Conservation (phyloP, 306 rosid species). For the Vachellia pachyceras region DNA sequence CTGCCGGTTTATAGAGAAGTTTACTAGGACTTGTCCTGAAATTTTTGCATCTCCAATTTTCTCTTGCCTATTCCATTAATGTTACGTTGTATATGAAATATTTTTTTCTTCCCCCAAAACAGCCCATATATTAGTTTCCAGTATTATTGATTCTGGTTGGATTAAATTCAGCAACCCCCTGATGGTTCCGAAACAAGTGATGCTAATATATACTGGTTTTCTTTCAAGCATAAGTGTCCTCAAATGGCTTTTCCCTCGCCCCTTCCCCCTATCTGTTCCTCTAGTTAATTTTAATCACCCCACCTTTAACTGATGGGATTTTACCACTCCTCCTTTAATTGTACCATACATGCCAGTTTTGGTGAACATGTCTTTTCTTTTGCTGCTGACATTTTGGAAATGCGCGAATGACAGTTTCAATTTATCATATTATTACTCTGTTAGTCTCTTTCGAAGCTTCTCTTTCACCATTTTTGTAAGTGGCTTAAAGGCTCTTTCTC, state of each 20-base stretch:
- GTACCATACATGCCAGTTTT: conserved; percentile 8
- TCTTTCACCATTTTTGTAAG: neutral
- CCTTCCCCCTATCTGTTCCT: neutral
- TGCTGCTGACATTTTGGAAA: neutral
- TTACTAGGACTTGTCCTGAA: conserved; percentile 17
- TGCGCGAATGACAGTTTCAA: neutral
- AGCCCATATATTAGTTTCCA: neutral
- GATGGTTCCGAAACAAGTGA: neutral
- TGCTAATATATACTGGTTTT: neutral
- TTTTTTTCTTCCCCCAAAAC: neutral
- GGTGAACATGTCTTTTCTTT: neutral
- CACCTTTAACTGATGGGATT: neutral
- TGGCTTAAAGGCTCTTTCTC: neutral
- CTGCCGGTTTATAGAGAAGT: neutral
- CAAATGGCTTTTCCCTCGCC: neutral
- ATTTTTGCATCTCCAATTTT: conserved; percentile 5
- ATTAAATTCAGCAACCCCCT: neutral
- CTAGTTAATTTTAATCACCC: neutral
- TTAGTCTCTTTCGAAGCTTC: neutral
- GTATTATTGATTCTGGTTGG: neutral
- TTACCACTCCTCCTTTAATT: conserved; percentile 10
- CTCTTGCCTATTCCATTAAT: neutral
- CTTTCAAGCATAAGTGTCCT: neutral
- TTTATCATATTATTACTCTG: neutral
- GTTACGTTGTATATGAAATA: conserved; percentile 15